phyloP scores from a whole-genome alignment of 2,329 filamentous ascomycete genomes.

The Ophiostoma australiae region DNA sequence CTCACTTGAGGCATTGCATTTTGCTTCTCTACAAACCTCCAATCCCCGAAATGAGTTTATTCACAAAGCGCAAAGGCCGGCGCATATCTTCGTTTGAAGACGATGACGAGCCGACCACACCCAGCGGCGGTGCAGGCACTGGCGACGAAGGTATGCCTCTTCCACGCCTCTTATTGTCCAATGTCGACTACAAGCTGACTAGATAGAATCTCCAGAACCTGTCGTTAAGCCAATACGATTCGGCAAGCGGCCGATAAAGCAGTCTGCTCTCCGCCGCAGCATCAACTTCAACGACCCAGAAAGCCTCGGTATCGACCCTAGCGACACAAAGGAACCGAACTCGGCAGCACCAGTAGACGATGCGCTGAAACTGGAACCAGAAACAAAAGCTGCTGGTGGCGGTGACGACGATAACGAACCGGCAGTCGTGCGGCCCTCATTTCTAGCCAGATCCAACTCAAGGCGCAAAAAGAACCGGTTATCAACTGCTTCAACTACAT shows the following conservation, averaged over 20 bases:
- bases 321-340: neutral
- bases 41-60: constrained; percentile 47
- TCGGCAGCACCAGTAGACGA: neutral
- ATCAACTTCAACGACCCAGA: constrained; percentile 45
- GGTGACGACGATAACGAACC: constrained; percentile 44
- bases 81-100: constrained; percentile 69
- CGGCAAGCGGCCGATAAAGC: constrained; percentile 50
- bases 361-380: neutral
- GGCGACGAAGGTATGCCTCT: constrained; percentile 33
- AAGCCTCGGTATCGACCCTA: constrained; percentile 21
- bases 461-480: constrained; percentile 64
- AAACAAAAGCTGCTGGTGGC: constrained; percentile 26
- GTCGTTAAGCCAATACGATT: constrained; percentile 42
- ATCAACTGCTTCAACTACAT: constrained; percentile 28
- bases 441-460: constrained; percentile 44
- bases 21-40: neutral
- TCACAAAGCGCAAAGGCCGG: constrained; percentile 64
- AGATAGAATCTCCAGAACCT: constrained; percentile 34
- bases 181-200: constrained; percentile 20
- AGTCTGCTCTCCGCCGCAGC: constrained; percentile 55
- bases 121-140: constrained; percentile 24
- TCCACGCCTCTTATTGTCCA: constrained; percentile 27
- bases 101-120: constrained; percentile 46
- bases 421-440: constrained; percentile 46
- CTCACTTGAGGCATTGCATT: neutral